These are phyloP conservation scores for Exophiala sp. DNA, from an alignment of 2,329 filamentous ascomycete species.

Conservation along the genomic window DNA sequence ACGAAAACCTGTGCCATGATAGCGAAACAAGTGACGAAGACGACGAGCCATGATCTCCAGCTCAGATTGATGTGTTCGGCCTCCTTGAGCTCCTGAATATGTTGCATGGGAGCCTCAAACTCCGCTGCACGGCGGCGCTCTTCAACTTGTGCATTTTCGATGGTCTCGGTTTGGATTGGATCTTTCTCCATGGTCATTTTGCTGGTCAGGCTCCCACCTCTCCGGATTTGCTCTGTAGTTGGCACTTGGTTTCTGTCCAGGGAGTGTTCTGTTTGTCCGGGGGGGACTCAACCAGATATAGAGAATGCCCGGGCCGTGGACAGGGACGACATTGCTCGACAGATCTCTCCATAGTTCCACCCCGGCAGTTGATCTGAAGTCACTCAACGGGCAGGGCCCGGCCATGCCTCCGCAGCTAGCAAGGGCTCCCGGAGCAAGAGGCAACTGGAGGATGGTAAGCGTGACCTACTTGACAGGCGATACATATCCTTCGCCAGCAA, in stretches of 20 bases:
- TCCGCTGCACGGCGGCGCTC: slow-evolving; percentile 16
- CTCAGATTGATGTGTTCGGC: slow-evolving; percentile 44
- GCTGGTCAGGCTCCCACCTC: background rate
- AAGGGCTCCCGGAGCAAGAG: background rate
- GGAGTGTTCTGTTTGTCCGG: background rate
- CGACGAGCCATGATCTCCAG: slow-evolving; percentile 52
- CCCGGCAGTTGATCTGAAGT: slow-evolving; percentile 20
- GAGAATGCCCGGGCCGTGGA: too few species aligned
- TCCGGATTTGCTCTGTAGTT: too few species aligned
- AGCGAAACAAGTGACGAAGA: slow-evolving; percentile 48
- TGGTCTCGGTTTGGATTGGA: slow-evolving; percentile 13
- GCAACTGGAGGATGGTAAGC: background rate
- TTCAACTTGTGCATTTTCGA: slow-evolving; percentile 14
- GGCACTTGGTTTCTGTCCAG: background rate
- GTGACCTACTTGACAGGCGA: slow-evolving; percentile 2
- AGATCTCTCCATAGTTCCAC: slow-evolving; percentile 3
- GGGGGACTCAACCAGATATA: background rate
- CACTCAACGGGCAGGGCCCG: slow-evolving; percentile 8
- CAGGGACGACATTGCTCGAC: background rate
- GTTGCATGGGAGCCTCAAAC: slow-evolving; percentile 21
- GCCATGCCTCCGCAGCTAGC: slow-evolving; percentile 8
- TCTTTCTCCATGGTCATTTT: slow-evolving; percentile 20
- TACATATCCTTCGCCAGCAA: background rate
- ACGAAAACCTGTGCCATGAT: slow-evolving; percentile 53
- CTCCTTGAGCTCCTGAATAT: slow-evolving; percentile 20